Percentiles rank a stretch among this genome's conserved stretches.
phyloP scores from a whole-genome alignment of 805 yeast species.

The baker's yeast (Saccharomyces cerevisiae) region DNA sequence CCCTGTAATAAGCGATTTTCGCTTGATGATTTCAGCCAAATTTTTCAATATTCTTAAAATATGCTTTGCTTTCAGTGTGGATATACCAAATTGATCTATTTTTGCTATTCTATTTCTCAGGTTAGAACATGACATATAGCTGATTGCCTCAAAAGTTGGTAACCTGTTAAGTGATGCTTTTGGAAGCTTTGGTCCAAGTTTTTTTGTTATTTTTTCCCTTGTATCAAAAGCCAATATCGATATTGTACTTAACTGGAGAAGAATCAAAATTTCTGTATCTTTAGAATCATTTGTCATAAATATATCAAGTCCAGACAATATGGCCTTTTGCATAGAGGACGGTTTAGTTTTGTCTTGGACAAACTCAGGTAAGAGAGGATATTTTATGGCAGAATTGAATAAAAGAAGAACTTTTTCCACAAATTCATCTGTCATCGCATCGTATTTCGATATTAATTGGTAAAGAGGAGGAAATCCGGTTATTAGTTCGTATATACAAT shows the following conservation, averaged over 20 bases:
- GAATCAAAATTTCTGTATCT: conserved; percentile 37
- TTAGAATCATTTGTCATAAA: conserved; percentile 26
- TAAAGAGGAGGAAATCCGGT: conserved; percentile 45
- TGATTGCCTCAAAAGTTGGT: conserved; percentile 57
- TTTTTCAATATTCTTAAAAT: conserved; percentile 40
- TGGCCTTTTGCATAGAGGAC: conserved; percentile 55
- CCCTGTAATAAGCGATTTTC: conserved; percentile 32
- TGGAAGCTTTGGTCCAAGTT: conserved; percentile 36
- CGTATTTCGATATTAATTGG: conserved; percentile 27
- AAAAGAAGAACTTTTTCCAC: conserved; percentile 47
- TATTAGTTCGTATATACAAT: conserved; percentile 49
- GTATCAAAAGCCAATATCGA: conserved; percentile 54
- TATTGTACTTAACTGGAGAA: conserved; percentile 48
- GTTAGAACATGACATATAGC: conserved; percentile 39
- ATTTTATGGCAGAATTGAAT: conserved; percentile 58
- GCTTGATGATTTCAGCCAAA: conserved; percentile 44
- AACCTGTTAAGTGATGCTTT: conserved; percentile 33
- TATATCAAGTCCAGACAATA: conserved; percentile 41
- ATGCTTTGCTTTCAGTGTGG: conserved; percentile 38
- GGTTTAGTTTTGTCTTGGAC: conserved; percentile 47
- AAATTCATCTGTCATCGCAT: conserved; percentile 28
- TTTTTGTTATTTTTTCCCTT: conserved; percentile 47
- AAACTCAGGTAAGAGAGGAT: conserved; percentile 60
- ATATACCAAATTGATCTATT: conserved; percentile 23
- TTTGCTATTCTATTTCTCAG: conserved; percentile 33